Evolutionary conservation across 495 filamentous ascomycete genomes (phyloP).

Genomic region (Hypoxylon fuscum): DNA sequence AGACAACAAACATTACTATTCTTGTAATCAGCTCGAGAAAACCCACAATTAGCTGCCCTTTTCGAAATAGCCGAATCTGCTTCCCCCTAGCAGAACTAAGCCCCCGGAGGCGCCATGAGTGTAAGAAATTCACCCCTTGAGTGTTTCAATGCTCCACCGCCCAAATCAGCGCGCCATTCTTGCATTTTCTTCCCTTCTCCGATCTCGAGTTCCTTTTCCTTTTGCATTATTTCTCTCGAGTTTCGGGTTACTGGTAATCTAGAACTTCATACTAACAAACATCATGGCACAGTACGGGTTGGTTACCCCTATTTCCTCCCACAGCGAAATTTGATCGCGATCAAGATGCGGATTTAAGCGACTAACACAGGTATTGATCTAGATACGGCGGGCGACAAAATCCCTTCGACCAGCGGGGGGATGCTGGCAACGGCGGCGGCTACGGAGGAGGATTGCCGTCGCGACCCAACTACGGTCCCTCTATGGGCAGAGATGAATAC

Average conservation of each 20-base stretch:
- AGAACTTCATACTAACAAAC: conserved; percentile 41
- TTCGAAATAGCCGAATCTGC: conserved; percentile 16
- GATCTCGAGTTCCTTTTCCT: conserved; percentile 6
- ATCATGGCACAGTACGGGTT: conserved; percentile 55
- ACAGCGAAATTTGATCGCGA: conserved; percentile 15
- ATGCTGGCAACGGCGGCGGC: conserved; percentile 41
- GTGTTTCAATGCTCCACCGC: conserved; percentile 36
- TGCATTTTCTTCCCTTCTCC: conserved; percentile 16
- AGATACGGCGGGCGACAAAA: conserved; percentile 59
- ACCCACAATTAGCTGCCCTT: background rate
- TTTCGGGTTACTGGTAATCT: conserved; percentile 18
- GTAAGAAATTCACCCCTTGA: conserved; percentile 52
- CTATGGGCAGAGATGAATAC: conserved; percentile 58
- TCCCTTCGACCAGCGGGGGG: conserved; percentile 61
- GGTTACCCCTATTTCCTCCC: conserved; percentile 14
- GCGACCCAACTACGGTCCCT: conserved; percentile 50
- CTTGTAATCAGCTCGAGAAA: background rate
- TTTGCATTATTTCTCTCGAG: conserved; percentile 16
- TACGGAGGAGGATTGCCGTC: conserved; percentile 48
- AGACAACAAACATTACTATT: conserved; percentile 19
- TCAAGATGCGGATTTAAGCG: background rate
- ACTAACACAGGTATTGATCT: conserved; percentile 38
- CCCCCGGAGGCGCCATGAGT: conserved; percentile 51
- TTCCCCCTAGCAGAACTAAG: conserved; percentile 33
- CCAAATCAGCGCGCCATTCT: conserved; percentile 11